These are phyloP conservation scores for Zasmidium cellare DNA, from an alignment of 2,329 filamentous ascomycete genomes.

Conservation along the genomic window DNA sequence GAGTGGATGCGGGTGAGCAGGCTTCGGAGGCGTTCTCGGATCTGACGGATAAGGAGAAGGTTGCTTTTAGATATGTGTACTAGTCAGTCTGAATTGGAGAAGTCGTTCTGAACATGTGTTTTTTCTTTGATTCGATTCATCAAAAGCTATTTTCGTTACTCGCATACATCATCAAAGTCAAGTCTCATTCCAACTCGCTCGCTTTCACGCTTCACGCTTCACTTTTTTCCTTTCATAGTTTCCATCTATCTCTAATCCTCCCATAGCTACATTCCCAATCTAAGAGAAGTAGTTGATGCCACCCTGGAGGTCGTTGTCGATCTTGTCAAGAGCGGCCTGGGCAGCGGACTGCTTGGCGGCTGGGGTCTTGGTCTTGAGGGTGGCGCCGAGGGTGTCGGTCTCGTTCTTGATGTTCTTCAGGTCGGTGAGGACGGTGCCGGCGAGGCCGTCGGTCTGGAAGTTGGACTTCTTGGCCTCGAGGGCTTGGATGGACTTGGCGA, in stretches of 20 bases:
- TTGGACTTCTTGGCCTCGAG: conserved; percentile 20
- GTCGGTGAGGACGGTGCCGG: conserved; percentile 13
- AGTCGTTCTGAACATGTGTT: too few species aligned
- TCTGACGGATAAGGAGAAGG: conserved; percentile 13
- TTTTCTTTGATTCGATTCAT: not conserved
- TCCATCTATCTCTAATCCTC: not conserved
- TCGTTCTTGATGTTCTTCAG: conserved; percentile 13
- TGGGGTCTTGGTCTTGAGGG: conserved; percentile 15
- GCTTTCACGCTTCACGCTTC: not conserved
- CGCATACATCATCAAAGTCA: not conserved
- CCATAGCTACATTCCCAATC: not conserved
- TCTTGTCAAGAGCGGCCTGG: conserved; percentile 18
- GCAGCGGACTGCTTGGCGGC: conserved; percentile 11
- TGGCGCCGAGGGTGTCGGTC: conserved; percentile 14
- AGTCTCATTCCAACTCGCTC: not conserved
- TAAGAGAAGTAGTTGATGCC: conserved; percentile 11
- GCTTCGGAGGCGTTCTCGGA: conserved; percentile 14
- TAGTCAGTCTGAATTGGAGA: conserved; percentile 1
- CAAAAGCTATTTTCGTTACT: not conserved
- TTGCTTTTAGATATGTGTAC: conserved; percentile 11
- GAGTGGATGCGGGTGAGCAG: not conserved
- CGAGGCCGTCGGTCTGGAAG: conserved; percentile 15
- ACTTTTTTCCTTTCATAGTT: not conserved
- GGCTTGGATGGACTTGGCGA: conserved; percentile 14
- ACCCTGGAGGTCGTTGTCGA: conserved; percentile 42